A percentile compares a stretch with the other conserved stretches of the same genome.
Evolutionary conservation across 768 basidiomycete species (phyloP).

Genomic region (Trametes gibbosa): DNA sequence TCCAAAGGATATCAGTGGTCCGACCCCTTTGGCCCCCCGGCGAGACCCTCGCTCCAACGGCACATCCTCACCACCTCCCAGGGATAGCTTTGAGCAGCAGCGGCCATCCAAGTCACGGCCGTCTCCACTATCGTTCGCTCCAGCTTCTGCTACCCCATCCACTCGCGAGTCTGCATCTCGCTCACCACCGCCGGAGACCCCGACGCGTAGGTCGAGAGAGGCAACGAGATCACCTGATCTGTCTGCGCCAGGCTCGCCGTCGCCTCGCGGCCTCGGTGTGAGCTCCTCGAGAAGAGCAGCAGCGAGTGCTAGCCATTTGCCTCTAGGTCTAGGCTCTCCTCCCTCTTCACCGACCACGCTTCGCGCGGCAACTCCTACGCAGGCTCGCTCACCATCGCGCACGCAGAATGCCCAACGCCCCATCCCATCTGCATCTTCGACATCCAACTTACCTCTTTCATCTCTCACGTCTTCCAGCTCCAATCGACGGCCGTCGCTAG

Average conservation of each 20-base stretch:
- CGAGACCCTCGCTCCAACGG: slow-evolving; percentile 29
- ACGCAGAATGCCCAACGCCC: slow-evolving; percentile 40
- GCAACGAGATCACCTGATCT: slow-evolving; percentile 26
- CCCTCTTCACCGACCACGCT: slow-evolving; percentile 40
- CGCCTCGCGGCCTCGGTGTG: slow-evolving; percentile 39
- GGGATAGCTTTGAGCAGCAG: slow-evolving; percentile 17
- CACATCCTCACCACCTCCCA: slow-evolving; percentile 25
- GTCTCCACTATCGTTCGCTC: slow-evolving; percentile 22
- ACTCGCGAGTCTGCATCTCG: slow-evolving; percentile 12
- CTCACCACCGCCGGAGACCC: slow-evolving; percentile 29
- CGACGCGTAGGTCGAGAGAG: slow-evolving; percentile 33
- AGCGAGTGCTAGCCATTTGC: slow-evolving; percentile 42
- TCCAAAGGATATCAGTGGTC: slow-evolving; percentile 41
- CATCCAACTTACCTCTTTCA: slow-evolving; percentile 46
- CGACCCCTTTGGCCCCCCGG: slow-evolving; percentile 35
- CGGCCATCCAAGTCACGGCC: slow-evolving; percentile 31
- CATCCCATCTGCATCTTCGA: slow-evolving; percentile 45
- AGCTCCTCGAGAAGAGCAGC: slow-evolving; percentile 36
- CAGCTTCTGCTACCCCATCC: slow-evolving; percentile 20
- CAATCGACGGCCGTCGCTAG: slow-evolving; percentile 32
- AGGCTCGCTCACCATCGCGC: slow-evolving; percentile 42
- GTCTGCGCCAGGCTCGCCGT: slow-evolving; percentile 46
- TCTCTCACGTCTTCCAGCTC: slow-evolving; percentile 27
- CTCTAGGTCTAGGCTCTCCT: slow-evolving; percentile 35
- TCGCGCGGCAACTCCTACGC: slow-evolving; percentile 41